A percentile compares a stretch with the other conserved stretches of the same genome.
phyloP scores from a whole-genome alignment of 768 basidiomycete species.

The Tylopilus vinaceipallidus region DNA sequence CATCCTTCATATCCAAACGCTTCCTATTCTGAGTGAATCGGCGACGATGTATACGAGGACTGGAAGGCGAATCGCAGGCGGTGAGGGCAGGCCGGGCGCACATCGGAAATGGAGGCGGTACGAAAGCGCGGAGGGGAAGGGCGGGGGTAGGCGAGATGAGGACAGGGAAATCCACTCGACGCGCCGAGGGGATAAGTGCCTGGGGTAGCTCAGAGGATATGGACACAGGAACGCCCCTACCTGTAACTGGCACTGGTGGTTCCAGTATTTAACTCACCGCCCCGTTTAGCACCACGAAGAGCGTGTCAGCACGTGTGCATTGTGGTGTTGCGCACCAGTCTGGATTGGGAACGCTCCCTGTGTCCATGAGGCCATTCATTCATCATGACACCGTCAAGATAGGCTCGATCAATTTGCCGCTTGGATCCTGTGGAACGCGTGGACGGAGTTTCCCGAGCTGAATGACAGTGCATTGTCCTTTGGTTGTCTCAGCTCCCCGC shows the following conservation, averaged over 20 bases:
- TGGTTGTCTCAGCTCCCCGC: neutral
- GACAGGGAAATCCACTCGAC: neutral
- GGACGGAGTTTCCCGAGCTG: slow-evolving; percentile 14
- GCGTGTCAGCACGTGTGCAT: slow-evolving; percentile 15
- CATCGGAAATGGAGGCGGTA: slow-evolving; percentile 10
- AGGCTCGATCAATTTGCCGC: slow-evolving; percentile 8
- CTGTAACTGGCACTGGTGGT: neutral
- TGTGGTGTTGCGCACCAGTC: slow-evolving; percentile 22
- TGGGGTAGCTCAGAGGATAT: neutral
- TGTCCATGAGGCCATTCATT: slow-evolving; percentile 20
- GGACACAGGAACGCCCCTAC: slow-evolving; percentile 1
- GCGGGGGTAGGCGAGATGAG: neutral
- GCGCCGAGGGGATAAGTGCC: slow-evolving; percentile 7
- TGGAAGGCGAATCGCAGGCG: slow-evolving; percentile 6
- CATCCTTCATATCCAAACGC: slow-evolving; percentile 15
- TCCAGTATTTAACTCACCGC: slow-evolving; percentile 26
- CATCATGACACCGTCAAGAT: slow-evolving; percentile 5
- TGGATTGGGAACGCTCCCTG: slow-evolving; percentile 12
- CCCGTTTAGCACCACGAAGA: slow-evolving; percentile 2
- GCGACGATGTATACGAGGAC: slow-evolving; percentile 6
- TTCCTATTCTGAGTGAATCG: slow-evolving; percentile 14
- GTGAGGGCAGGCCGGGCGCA: slow-evolving; percentile 2
- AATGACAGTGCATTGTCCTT: slow-evolving; percentile 1
- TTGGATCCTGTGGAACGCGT: slow-evolving; percentile 10
- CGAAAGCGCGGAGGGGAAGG: neutral